These are phyloP conservation scores for Diddensiella transvaalensis DNA, from an alignment of 805 yeast species.

Conservation along the genomic window DNA sequence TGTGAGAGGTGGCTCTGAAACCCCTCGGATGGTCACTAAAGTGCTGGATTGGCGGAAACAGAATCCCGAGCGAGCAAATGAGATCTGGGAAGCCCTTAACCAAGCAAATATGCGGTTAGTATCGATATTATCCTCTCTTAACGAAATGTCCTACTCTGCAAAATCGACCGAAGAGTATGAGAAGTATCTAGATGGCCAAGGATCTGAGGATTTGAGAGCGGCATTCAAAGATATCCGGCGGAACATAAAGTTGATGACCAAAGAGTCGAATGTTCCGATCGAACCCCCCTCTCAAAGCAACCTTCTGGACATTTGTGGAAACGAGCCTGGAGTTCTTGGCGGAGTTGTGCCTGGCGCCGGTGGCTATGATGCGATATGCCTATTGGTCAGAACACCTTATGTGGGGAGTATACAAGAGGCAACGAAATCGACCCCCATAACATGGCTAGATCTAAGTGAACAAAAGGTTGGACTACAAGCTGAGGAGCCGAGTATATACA, in stretches of 20 bases:
- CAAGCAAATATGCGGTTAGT: constrained; percentile 57
- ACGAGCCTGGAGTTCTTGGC: constrained; percentile 68
- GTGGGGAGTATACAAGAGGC: constrained; percentile 34
- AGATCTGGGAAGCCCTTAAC: constrained; percentile 55
- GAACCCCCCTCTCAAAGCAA: constrained; percentile 78
- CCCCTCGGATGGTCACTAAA: constrained; percentile 80
- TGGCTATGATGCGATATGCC: constrained; percentile 88
- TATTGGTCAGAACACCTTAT: constrained; percentile 54
- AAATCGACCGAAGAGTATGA: constrained; percentile 22
- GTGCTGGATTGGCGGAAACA: constrained; percentile 67
- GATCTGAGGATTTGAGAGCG: background rate
- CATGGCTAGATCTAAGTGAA: constrained; percentile 21
- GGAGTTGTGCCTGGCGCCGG: constrained; percentile 99
- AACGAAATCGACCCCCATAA: constrained; percentile 26
- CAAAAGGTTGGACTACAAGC: constrained; percentile 11
- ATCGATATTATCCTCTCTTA: constrained; percentile 42
- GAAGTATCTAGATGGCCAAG: background rate
- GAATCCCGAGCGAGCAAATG: constrained; percentile 47
- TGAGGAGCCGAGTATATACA: constrained; percentile 3
- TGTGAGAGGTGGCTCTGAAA: constrained; percentile 86
- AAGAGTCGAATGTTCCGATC: constrained; percentile 71
- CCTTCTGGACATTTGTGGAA: constrained; percentile 56
- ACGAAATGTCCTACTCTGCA: constrained; percentile 31
- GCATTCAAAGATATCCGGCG: constrained; percentile 44
- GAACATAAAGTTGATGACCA: constrained; percentile 58